Evolutionary conservation across 1,284 basidiomycete genomes (phyloP), one percentile per base, ranked within the genome.

Genomic region (Naganishia cerealis): DNA sequence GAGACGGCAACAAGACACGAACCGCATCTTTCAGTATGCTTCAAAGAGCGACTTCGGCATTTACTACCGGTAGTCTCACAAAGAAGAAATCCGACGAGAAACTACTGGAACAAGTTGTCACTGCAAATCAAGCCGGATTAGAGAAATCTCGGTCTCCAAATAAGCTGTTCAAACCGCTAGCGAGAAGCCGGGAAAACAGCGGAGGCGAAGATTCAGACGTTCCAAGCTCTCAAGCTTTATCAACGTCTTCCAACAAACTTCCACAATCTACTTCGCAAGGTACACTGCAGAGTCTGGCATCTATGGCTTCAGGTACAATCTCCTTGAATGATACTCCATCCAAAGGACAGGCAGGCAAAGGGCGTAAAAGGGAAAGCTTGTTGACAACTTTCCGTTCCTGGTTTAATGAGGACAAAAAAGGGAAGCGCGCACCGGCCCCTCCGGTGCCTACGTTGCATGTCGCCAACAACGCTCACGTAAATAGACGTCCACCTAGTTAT

Each of bases 11-110:
- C 65, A 93, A 92, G 75, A 81, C 78, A 38, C 84, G 92, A 8
- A 87, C 90, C 1, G 89, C 90, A 6, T 94, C 92, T 67, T 89
- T 95, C 66, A 94, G 89, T 75, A 94, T 96, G 78, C 90, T 96
- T 83, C 93, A 95, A 73, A 87, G 93, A 7, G 93, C 92, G 0
- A 94, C 92, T 0, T 94, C 91, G 0, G 92, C 80, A 0, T 75
- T 92, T 3, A 90, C 90, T 73, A 89, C 88, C 7, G 88, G 88
- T 7, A 89, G 89, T 0, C 80, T 92, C 10, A 89, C 91, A 54
- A 82, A 87, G 69, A 92, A 92, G 80, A 91, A 89, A 80, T 90
- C 88, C 2, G 80, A 85, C 0, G 90, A 92, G 75, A 87, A 81
- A 42, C 55, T 70, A 3, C 85, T 90, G 16, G 58, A 72, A 67